These are phyloP conservation scores for Leccinum pachyderme DNA, from an alignment of 1,284 basidiomycete species.

Conservation along the genomic window DNA sequence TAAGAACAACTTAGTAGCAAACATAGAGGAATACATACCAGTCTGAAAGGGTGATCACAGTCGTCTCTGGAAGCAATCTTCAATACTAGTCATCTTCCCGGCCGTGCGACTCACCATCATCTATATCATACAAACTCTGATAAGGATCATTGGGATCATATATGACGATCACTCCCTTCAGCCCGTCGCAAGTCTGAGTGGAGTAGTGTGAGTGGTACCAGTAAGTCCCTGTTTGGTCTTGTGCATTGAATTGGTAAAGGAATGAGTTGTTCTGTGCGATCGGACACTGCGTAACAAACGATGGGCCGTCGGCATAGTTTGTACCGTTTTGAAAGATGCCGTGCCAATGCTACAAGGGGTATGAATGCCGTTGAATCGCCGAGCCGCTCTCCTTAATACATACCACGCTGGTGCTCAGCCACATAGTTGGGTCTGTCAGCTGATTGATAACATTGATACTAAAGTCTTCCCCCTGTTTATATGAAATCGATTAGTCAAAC, in stretches of 20 bases:
- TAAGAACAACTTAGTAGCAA: not conserved
- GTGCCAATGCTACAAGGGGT: slow-evolving; percentile 37
- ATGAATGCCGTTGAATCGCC: slow-evolving; percentile 23
- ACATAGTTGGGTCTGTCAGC: slow-evolving; percentile 31
- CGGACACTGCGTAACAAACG: slow-evolving; percentile 45
- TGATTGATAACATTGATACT: slow-evolving; percentile 29
- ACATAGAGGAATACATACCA: slow-evolving; percentile 14
- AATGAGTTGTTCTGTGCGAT: slow-evolving; percentile 38
- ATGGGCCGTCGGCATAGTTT: slow-evolving; percentile 24
- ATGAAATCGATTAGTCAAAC: slow-evolving; percentile 30
- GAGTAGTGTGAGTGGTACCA: slow-evolving; percentile 49
- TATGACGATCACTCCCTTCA: slow-evolving; percentile 31
- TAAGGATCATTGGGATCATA: slow-evolving; percentile 38
- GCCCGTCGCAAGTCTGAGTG: slow-evolving; percentile 31
- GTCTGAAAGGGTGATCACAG: slow-evolving; percentile 31
- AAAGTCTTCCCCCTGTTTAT: slow-evolving; percentile 30
- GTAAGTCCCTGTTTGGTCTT: slow-evolving; percentile 38
- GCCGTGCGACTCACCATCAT: slow-evolving; percentile 30
- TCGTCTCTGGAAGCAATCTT: slow-evolving; percentile 20
- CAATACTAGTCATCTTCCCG: not conserved
- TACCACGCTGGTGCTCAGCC: slow-evolving; percentile 33
- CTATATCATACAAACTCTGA: slow-evolving; percentile 32
- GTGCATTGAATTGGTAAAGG: slow-evolving; percentile 35
- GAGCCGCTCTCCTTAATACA: slow-evolving; percentile 14
- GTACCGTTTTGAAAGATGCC: slow-evolving; percentile 32